These are phyloP conservation scores for Mortierella sp. DNA, from an alignment of 371 early-diverging fungal species.

Conservation along the genomic window DNA sequence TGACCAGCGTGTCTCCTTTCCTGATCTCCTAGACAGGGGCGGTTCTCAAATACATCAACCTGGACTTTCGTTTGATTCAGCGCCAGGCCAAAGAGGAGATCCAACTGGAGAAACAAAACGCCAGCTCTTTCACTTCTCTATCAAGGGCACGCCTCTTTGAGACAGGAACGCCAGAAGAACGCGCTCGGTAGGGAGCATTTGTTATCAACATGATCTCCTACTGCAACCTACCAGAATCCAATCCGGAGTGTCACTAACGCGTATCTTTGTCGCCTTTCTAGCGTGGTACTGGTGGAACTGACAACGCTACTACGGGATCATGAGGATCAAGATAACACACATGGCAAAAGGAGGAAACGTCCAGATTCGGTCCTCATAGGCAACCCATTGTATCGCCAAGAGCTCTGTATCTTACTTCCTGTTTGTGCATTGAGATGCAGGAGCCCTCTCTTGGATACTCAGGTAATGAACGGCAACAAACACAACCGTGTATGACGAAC, in stretches of 20 bases:
- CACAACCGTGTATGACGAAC: too few species aligned
- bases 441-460: conserved; percentile 21
- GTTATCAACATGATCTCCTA: too few species aligned
- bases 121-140: not conserved
- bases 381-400: conserved; percentile 39
- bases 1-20: not conserved
- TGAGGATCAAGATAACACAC: not conserved
- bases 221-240: too few species aligned
- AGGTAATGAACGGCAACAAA: conserved; percentile 16
- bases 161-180: conserved; percentile 34
- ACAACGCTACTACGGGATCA: conserved; percentile 8
- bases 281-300: conserved; percentile 31
- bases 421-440: conserved; percentile 24
- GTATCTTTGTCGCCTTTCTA: not conserved
- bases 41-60: conserved; percentile 19
- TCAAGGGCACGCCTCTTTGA: conserved; percentile 23
- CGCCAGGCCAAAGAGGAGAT: conserved; percentile 50
- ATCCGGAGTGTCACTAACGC: not conserved
- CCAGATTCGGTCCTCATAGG: conserved; percentile 8
- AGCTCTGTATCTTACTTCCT: conserved; percentile 18
- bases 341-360: not conserved
- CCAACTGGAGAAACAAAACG: conserved; percentile 38
- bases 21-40: conserved; percentile 16
- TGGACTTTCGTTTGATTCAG: conserved; percentile 41
- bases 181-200: conserved; percentile 35